A percentile compares a stretch with the other conserved stretches of the same genome.
phyloP scores from a whole-genome alignment of 2,329 filamentous ascomycete genomes.

The Aspergillus ochraceus region DNA sequence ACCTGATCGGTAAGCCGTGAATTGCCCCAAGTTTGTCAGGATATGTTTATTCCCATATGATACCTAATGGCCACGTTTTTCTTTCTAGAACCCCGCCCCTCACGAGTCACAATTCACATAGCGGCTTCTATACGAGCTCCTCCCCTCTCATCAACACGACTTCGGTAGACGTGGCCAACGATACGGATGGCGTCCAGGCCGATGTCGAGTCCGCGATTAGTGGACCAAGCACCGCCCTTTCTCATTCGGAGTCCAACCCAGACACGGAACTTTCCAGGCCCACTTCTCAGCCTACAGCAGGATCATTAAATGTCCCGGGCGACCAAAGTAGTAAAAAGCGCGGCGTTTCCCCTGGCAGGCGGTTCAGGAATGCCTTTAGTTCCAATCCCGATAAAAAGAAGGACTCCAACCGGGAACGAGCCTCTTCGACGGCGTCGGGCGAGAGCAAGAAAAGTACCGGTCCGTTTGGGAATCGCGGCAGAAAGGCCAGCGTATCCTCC shows the following conservation, averaged over 20 bases:
- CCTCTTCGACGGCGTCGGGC: conserved; percentile 39
- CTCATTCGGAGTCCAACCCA: conserved; percentile 43
- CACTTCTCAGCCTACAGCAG: conserved; percentile 28
- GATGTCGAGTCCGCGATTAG: conserved; percentile 30
- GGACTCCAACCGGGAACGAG: conserved; percentile 46
- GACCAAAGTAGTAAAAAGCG: conserved; percentile 50
- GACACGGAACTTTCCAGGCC: conserved; percentile 35
- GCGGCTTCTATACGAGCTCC: conserved; percentile 67
- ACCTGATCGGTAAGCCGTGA: conserved; percentile 39
- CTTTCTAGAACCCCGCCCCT: conserved; percentile 46
- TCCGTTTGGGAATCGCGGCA: conserved; percentile 37
- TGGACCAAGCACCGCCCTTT: conserved; percentile 23
- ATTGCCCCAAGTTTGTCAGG: no score
- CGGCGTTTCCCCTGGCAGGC: conserved; percentile 68
- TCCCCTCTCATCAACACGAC: conserved; percentile 65
- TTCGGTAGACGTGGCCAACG: conserved; percentile 41
- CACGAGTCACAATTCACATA: conserved; percentile 63
- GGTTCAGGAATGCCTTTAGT: conserved; percentile 70
- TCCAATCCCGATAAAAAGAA: conserved; percentile 51
- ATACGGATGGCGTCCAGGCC: conserved; percentile 31
- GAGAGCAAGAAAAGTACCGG: conserved; percentile 42
- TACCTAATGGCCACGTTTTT: conserved; percentile 21
- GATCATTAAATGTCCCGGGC: conserved; percentile 31
- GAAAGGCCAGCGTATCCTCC: conserved; percentile 36
- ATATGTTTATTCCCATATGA: not conserved